Evolutionary conservation across 768 basidiomycete species (phyloP), one percentile per base, ranked within the genome.

Genomic region (Collybia nuda): DNA sequence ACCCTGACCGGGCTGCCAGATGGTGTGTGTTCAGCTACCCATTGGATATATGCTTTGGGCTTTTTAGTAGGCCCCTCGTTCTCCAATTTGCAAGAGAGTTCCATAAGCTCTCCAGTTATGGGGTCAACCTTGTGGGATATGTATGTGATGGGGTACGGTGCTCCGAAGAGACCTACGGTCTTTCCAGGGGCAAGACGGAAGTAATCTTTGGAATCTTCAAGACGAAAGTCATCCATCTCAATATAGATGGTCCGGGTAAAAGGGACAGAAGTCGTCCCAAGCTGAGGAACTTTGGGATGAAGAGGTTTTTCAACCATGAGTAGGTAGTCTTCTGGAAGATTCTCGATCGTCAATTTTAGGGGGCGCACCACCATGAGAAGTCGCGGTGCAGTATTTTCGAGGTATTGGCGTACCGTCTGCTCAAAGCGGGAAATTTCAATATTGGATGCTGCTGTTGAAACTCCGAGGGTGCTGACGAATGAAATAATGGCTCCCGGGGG

Each of bases 121-220:
- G 85, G 75, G 67, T 97, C 87, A 1, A 78, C 85, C 69, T 85
- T 86, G 77, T 87, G 90, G 4, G 90, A 90, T n/a, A 84, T 89
- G 68, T 93, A 96, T 19, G 93, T 94, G 63, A 99, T 89, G 6
- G 95, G 92, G 67, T 85, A 72, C 2, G 94, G 94, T 14, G 86
- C 93, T 65, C 94, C 89, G 78, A 98, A 96, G 22, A 99, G 74
- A 14, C 97, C 97, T 38, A 98, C 97, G 0, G 93, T 93, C 75
- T 98, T 98, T 40, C 95, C 95, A 6, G 97, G 97, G 14, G 96
- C 93, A 40, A 99, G 86, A 37, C 97, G 87, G 84, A 95, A 98
- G 71, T 97, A 99, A 64, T 98, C 95, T 54, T 86, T 86, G 19
- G 92, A 90, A 62, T 96, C 94, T 57, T 90, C 82, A 29, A 88